Evolutionary conservation across 192 early-diverging fungal genomes (phyloP).

Genomic region (Backusella tarrabulga): DNA sequence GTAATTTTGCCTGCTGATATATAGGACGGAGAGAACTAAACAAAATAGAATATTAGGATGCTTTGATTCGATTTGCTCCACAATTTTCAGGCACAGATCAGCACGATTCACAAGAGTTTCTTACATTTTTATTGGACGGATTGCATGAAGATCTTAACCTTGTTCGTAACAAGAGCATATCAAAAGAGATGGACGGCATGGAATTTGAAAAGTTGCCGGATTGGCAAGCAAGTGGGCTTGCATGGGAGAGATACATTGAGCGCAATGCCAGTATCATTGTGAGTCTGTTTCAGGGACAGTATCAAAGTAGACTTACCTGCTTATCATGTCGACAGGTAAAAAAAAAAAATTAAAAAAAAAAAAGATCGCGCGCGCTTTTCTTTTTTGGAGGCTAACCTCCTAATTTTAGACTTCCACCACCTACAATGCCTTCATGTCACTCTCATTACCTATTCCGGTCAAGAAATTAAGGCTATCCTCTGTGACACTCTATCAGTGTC

Average conservation of each 20-base stretch:
- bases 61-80: conserved; percentile 72
- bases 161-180: conserved; percentile 28
- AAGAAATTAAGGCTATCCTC: conserved; percentile 42
- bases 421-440: conserved; percentile 89
- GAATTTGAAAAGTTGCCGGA: conserved; percentile 70
- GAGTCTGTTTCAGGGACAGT: conserved; percentile 87
- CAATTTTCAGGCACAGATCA: conserved; percentile 91
- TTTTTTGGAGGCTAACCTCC: too few species aligned
- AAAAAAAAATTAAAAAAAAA: background rate
- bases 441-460: conserved; percentile 87
- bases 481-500: conserved; percentile 76
- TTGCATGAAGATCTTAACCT: conserved; percentile 92
- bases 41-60: conserved; percentile 30
- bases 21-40: background rate
- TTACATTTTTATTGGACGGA: conserved; percentile 83
- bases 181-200: conserved; percentile 47
- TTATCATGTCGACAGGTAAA: conserved; percentile 54
- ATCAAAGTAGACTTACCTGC: conserved; percentile 67
- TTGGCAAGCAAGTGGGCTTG: conserved; percentile 52
- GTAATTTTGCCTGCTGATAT: background rate
- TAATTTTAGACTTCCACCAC: conserved; percentile 61
- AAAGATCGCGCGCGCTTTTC: background rate
- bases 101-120: conserved; percentile 97
- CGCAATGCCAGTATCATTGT: conserved; percentile 86
- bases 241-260: conserved; percentile 74